Conservation (phyloP, 2,329 filamentous ascomycete species). For the Trichoderma atroviride region DNA sequence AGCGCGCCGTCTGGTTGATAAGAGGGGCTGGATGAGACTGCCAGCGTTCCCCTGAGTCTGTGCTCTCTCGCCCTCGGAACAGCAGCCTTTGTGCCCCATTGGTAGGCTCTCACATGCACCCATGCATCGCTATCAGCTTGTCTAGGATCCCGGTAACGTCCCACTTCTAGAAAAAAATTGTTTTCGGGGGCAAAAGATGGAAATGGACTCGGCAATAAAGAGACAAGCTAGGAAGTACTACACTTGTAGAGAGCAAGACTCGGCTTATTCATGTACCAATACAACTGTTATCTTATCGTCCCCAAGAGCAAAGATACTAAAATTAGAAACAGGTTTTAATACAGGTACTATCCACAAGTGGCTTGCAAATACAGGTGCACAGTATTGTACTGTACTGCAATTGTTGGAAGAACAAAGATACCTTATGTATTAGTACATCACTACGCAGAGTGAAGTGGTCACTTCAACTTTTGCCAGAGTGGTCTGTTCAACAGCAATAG, state of each 20-base stretch:
- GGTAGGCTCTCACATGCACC: not conserved
- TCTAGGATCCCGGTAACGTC: constrained; percentile 4
- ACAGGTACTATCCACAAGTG: not conserved
- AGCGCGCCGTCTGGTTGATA: constrained; percentile 4
- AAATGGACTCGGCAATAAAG: not conserved
- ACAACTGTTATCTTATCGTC: not conserved
- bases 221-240: not conserved
- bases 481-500: no score
- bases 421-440: no score
- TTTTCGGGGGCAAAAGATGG: not conserved
- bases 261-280: not conserved
- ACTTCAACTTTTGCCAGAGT: no score
- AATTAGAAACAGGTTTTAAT: not conserved
- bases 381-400: not conserved
- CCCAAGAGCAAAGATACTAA: not conserved
- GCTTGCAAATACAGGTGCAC: not conserved
- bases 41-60: constrained; percentile 19
- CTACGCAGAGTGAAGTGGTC: no score
- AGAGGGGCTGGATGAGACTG: constrained; percentile 18
- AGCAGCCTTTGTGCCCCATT: not conserved
- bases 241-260: no score
- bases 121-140: constrained; percentile 7
- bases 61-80: not conserved
- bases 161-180: constrained; percentile 15
- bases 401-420: no score